phyloP scores from a whole-genome alignment of 495 filamentous ascomycete genomes.

The Xylaria flabelliformis region DNA sequence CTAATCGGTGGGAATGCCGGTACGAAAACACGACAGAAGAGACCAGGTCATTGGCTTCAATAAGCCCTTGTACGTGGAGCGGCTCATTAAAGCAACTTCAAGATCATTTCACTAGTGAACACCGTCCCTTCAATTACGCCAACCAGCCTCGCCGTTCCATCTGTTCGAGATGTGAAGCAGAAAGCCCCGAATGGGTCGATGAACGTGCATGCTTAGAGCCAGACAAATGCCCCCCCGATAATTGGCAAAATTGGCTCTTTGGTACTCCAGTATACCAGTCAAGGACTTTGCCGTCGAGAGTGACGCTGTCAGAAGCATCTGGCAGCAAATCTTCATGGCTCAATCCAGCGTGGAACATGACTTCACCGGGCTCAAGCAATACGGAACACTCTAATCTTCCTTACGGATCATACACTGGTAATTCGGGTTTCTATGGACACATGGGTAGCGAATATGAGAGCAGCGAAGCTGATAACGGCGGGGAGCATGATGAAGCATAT shows the following conservation, averaged over 20 bases:
- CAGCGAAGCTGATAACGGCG: background rate
- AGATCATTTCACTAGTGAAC: conserved; percentile 30
- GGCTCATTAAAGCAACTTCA: conserved; percentile 30
- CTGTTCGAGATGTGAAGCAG: conserved; percentile 29
- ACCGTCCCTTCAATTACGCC: conserved; percentile 28
- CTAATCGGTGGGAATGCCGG: conserved; percentile 38
- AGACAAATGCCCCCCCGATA: conserved; percentile 21
- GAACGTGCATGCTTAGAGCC: background rate
- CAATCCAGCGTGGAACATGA: background rate
- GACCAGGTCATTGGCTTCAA: conserved; percentile 29
- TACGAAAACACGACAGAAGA: conserved; percentile 29
- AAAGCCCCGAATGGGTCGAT: background rate
- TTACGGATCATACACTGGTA: background rate
- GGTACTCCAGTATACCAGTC: background rate
- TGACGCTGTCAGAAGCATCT: conserved; percentile 22
- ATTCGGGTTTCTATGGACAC: background rate
- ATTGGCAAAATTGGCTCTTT: conserved; percentile 11
- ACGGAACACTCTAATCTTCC: conserved; percentile 17
- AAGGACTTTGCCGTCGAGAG: background rate
- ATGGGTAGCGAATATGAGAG: background rate
- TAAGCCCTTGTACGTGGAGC: conserved; percentile 32
- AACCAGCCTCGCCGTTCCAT: conserved; percentile 23
- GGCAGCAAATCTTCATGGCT: conserved; percentile 9
- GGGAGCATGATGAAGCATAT: background rate
- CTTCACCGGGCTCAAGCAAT: conserved; percentile 10